phyloP scores from a whole-genome alignment of 768 basidiomycete species.

The Rubroboletus pulcherrimus region DNA sequence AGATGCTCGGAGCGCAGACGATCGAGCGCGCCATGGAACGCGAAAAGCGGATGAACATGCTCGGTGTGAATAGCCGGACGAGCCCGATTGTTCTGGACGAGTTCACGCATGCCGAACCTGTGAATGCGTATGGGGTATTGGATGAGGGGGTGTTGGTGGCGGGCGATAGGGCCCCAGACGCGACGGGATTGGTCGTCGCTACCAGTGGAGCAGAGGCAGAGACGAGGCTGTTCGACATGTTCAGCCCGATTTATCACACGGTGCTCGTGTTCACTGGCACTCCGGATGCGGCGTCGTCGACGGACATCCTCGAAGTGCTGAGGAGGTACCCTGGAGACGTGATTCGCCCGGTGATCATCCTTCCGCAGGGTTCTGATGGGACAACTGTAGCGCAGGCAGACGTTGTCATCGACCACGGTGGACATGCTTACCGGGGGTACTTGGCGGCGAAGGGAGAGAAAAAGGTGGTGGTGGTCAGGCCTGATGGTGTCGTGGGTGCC shows the following conservation, averaged over 20 bases:
- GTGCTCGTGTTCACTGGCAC: conserved; percentile 26
- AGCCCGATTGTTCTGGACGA: conserved; percentile 39
- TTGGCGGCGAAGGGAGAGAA: conserved; percentile 28
- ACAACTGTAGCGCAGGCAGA: conserved; percentile 19
- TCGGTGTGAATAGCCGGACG: conserved; percentile 35
- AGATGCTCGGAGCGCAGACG: neutral
- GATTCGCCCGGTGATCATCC: conserved; percentile 12
- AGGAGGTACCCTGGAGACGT: conserved; percentile 1
- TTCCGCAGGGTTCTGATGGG: conserved; percentile 2
- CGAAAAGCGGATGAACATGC: conserved; percentile 15
- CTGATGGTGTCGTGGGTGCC: conserved; percentile 43
- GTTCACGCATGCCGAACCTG: conserved; percentile 13
- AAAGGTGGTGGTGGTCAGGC: conserved; percentile 37
- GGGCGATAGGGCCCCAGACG: conserved; percentile 46
- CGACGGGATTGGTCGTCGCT: conserved; percentile 28
- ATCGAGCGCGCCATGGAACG: neutral
- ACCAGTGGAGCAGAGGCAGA: neutral
- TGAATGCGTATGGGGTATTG: conserved; percentile 13
- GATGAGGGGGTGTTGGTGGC: conserved; percentile 32
- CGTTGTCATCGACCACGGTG: conserved; percentile 35
- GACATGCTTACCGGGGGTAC: conserved; percentile 41
- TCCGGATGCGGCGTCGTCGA: neutral
- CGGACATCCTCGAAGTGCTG: conserved; percentile 9
- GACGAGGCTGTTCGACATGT: conserved; percentile 23
- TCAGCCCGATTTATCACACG: conserved; percentile 24